Evolutionary conservation across 352 stramenopile species (phyloP), one percentile per base, ranked within the genome.

Genomic region (Phytophthora sp.): DNA sequence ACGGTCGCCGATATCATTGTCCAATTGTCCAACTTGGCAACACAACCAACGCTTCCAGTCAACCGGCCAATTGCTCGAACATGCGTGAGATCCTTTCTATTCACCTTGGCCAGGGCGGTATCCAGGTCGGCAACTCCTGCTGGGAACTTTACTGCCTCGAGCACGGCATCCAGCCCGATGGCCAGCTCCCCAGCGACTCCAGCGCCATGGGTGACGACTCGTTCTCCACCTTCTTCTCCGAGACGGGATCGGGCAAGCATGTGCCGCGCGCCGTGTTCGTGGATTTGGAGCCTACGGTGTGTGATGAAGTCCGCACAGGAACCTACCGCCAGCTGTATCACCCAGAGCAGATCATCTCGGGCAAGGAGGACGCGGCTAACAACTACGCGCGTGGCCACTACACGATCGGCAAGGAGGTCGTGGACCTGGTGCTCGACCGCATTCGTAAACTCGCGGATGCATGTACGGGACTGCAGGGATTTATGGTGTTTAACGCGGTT

Each of bases 321-420:
- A 95, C 93, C 15, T 99, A 98, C 86, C 79, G 91, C 60, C 90
- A 98, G 72, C 76, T 99, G 21, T 99, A 98, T 82, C 96, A 99
- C 74, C 97, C 97, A 7, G 97, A 99, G 70, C 95, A 99, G 77
- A 97, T 99, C 76, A 98, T 99, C 74, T 97, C 88, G 55, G 97
- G 96, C 78, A 99, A 99, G 83, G 96, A 99, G 73, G 94, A 98
- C 74, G 95, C 94, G 1, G 88, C 86, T 29, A 96, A 96, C 82
- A 96, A 92, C 75, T 91, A 88, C 44, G 95, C 95, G 53, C 93
- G 93, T 78, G 95, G 95, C 60, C 94, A 98, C 80, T 96, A 95
- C 79, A 96, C 85, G 41, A 93, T 94, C 67, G 84, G 91, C 52
- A 97, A 99, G 90, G 96, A 99, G 76, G 97, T 98, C 52, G 93